These are phyloP conservation scores for Debaryomycetaceae sp. DNA, from an alignment of 1,139 yeast genomes.

Conservation along the genomic window DNA sequence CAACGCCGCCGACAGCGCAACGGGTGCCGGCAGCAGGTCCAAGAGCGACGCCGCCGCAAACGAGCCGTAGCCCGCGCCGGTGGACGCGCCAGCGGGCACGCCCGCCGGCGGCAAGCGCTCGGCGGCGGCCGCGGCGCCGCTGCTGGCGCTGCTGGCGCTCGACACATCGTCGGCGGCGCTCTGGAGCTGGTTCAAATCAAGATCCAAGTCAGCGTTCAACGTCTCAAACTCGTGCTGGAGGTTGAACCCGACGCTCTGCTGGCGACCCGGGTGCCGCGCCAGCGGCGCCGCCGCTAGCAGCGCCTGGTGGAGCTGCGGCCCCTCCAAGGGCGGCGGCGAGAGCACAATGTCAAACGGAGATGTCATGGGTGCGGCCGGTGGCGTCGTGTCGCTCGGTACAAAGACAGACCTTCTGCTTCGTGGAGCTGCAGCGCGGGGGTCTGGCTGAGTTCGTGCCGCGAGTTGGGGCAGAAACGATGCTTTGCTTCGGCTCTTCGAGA, in stretches of 20 bases:
- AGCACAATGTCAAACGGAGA: slow-evolving; percentile 12
- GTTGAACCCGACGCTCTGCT: slow-evolving; percentile 42
- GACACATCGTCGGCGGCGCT: too few relatives aligned
- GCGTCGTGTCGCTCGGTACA: neutral
- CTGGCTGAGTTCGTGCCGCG: neutral
- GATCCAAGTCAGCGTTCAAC: slow-evolving; percentile 43
- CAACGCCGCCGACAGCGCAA: too few relatives aligned
- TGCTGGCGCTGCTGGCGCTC: slow-evolving; percentile 4
- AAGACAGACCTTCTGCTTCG: too few relatives aligned
- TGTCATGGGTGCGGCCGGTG: slow-evolving; percentile 3
- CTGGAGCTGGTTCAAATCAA: slow-evolving; percentile 26
- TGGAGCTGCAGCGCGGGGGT: neutral
- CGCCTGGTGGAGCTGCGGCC: slow-evolving; percentile 4
- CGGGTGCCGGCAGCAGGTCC: too few relatives aligned
- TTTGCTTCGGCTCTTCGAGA: too few relatives aligned
- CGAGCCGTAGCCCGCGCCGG: too few relatives aligned
- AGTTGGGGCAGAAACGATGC: too few relatives aligned
- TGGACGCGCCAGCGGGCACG: too few relatives aligned
- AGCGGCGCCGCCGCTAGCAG: slow-evolving; percentile 2
- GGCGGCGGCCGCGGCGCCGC: slow-evolving; percentile 11
- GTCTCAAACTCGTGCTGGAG: slow-evolving; percentile 46
- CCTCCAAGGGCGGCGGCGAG: slow-evolving; percentile 16
- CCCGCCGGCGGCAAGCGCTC: too few relatives aligned
- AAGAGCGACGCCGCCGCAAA: too few relatives aligned
- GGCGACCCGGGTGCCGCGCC: slow-evolving; percentile 18